Evolutionary conservation across 2,329 filamentous ascomycete species (phyloP).

Genomic region (Sordariomycetes sp.): DNA sequence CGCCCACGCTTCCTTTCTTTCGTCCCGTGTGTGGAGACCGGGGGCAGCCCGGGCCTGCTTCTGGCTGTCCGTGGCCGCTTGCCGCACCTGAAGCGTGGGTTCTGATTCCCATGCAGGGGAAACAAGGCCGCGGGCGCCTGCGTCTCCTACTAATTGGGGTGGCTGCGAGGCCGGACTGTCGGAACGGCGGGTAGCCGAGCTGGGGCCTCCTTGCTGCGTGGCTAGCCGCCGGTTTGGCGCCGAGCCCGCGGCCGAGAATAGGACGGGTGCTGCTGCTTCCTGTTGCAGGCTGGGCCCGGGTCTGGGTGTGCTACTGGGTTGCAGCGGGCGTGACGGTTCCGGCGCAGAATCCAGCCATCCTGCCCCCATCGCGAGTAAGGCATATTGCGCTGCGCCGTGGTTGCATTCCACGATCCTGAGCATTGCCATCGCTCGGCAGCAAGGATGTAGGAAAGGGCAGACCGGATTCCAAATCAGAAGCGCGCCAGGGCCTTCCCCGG

Average conservation of each 20-base stretch:
- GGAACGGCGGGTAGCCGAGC: background rate
- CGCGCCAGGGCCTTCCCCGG: too few species aligned
- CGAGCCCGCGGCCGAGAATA: background rate
- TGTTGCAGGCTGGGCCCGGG: background rate
- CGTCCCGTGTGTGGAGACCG: background rate
- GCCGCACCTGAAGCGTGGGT: too few species aligned
- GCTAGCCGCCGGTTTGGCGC: background rate
- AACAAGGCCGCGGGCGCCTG: too few species aligned
- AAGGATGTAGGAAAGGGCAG: too few species aligned
- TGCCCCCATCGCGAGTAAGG: background rate
- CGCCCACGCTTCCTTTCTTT: background rate
- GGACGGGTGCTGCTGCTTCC: background rate
- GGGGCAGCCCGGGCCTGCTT: background rate
- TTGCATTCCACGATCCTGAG: background rate
- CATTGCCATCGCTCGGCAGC: too few species aligned
- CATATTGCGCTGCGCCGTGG: background rate
- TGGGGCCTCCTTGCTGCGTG: background rate
- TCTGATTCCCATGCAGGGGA: too few species aligned
- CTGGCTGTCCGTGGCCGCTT: too few species aligned
- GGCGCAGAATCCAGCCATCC: background rate
- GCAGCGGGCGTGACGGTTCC: background rate
- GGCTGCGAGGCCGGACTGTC: too few species aligned
- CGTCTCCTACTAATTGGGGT: too few species aligned
- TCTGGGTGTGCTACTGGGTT: background rate
- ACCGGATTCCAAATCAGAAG: too few species aligned